phyloP scores from a whole-genome alignment of 495 filamentous ascomycete genomes.

The Bathelium albidoporum region DNA sequence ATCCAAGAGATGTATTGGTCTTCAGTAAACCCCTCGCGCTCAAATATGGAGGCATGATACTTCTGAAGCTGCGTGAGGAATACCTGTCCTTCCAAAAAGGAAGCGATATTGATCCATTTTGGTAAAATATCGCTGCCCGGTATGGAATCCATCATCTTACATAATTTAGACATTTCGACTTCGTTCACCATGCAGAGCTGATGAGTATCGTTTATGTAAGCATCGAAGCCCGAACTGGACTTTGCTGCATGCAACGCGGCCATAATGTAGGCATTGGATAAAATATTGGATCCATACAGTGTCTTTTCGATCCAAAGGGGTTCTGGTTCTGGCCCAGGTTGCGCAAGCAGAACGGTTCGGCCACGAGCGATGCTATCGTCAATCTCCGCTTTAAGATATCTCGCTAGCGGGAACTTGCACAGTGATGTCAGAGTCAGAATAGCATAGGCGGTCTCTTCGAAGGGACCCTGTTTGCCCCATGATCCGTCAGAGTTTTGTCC shows the following conservation, averaged over 20 bases:
- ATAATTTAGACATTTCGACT: no score
- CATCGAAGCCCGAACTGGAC: not conserved
- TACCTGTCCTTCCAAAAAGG: not conserved
- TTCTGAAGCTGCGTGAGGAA: not conserved
- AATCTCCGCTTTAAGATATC: no score
- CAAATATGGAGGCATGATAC: slow-evolving; percentile 24
- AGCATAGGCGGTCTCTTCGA: not conserved
- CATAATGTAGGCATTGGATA: slow-evolving; percentile 29
- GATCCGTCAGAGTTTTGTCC: not conserved
- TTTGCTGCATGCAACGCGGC: slow-evolving; percentile 23
- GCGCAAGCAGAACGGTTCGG: not conserved
- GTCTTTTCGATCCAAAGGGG: slow-evolving; percentile 37
- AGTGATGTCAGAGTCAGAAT: not conserved
- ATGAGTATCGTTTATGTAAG: no score
- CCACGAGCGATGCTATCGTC: not conserved
- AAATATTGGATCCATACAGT: slow-evolving; percentile 25
- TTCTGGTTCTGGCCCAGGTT: not conserved
- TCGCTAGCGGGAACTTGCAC: not conserved
- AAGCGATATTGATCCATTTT: not conserved
- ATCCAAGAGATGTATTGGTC: slow-evolving; percentile 36
- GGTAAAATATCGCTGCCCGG: no score
- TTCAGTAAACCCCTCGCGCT: slow-evolving; percentile 15
- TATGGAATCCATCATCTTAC: no score
- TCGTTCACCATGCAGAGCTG: no score
- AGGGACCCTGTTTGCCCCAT: not conserved